Conservation (phyloP, 768 basidiomycete genomes). For the Daedaleopsis sinensis region DNA sequence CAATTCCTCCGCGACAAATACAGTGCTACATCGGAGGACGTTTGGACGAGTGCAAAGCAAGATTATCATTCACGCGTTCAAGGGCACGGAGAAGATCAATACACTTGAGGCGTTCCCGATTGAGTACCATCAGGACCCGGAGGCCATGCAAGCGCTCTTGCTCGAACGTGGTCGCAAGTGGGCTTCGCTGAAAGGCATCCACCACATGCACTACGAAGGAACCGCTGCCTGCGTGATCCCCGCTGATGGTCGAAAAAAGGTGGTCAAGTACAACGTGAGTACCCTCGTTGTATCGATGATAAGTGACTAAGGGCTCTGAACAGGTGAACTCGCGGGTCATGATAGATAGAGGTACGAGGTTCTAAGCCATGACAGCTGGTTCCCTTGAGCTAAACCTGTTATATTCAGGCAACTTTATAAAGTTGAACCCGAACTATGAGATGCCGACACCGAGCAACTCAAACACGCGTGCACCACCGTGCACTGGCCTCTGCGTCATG, state of each 20-base stretch:
- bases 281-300: not conserved
- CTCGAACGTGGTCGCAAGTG: conserved; percentile 56
- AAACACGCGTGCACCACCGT: not conserved
- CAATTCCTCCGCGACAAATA: too few relatives aligned
- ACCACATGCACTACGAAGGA: conserved; percentile 41
- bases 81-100: conserved; percentile 53
- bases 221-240: conserved; percentile 40
- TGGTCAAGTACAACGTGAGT: conserved; percentile 51
- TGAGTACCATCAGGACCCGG: conserved; percentile 47
- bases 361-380: not conserved
- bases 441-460: not conserved
- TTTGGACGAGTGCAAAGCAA: conserved; percentile 43
- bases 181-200: conserved; percentile 51
- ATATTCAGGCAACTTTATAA: conserved; percentile 48
- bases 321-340: conserved; percentile 64
- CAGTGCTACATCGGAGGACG: conserved; percentile 26
- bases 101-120: conserved; percentile 55
- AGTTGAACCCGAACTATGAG: conserved; percentile 39
- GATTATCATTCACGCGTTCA: conserved; percentile 41
- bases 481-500: not conserved
- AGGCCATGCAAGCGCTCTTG: conserved; percentile 42
- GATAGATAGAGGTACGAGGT: conserved; percentile 51
- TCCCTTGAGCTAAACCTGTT: not conserved
- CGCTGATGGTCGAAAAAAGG: conserved; percentile 23
- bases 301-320: not conserved